Conservation (phyloP, 208 protist species). For the Crithidia mellificae region DNA sequence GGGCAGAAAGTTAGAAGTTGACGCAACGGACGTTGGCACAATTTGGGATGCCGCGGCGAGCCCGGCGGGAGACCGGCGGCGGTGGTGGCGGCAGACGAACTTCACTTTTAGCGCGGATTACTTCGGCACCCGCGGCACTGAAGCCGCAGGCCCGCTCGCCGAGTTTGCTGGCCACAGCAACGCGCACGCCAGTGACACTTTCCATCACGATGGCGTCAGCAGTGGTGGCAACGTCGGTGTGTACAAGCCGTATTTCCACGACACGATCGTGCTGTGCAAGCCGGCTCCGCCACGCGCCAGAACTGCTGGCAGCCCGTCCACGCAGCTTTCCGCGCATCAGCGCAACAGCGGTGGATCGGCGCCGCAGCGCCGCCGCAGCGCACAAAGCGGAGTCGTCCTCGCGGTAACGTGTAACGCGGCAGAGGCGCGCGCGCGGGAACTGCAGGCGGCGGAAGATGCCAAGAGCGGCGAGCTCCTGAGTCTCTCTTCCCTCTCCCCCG, state of each 20-base stretch:
- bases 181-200: no score
- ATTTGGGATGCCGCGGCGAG: constrained; percentile 34
- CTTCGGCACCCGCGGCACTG: constrained; percentile 13
- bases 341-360: background rate
- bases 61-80: constrained; percentile 27
- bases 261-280: constrained; percentile 45
- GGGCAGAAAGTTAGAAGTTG: background rate
- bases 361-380: background rate
- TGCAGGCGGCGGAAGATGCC: constrained; percentile 18
- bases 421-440: constrained; percentile 36
- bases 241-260: constrained; percentile 61
- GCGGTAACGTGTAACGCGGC: constrained; percentile 50
- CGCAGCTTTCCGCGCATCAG: background rate
- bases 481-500: constrained; percentile 5
- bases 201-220: no score
- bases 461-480: constrained; percentile 11
- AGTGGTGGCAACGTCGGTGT: no score
- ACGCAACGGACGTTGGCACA: background rate
- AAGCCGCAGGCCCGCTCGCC: no score
- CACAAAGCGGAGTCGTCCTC: constrained; percentile 21
- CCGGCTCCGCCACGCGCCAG: constrained; percentile 10
- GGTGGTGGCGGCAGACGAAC: constrained; percentile 38
- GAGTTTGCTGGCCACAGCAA: no score
- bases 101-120: constrained; percentile 28
- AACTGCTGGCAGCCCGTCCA: background rate